Percentiles rank a stretch among this genome's conserved stretches.
Evolutionary conservation across 2,329 filamentous ascomycete species (phyloP).

Genomic region (Lasiodiplodia sp.): DNA sequence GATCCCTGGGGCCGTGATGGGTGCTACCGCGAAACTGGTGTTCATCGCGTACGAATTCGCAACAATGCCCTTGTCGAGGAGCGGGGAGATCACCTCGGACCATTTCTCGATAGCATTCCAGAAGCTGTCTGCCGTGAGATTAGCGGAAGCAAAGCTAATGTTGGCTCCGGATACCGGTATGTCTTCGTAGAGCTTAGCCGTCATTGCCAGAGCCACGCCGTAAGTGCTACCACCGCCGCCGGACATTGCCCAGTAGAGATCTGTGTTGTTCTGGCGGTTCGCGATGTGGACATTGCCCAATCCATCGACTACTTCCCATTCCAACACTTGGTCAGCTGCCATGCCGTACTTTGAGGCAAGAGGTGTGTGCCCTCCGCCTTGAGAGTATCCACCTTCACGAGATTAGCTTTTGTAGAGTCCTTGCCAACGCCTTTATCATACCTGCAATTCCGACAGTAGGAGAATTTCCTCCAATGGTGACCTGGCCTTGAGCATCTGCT

Average conservation of each 20-base stretch:
- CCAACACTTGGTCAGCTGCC: constrained; percentile 42
- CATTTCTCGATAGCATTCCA: neutral
- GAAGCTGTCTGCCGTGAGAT: neutral
- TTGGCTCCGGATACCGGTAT: constrained; percentile 37
- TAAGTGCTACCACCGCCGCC: constrained; percentile 44
- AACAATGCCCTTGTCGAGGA: constrained; percentile 19
- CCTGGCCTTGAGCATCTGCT: constrained; percentile 35
- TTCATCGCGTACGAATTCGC: constrained; percentile 37
- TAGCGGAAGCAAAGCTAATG: constrained; percentile 32
- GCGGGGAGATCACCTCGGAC: neutral
- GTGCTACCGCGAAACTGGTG: constrained; percentile 29
- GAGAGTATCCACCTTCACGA: constrained; percentile 39
- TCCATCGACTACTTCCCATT: constrained; percentile 44
- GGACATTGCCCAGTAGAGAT: constrained; percentile 47
- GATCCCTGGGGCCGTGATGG: neutral
- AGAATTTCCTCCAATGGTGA: constrained; percentile 41
- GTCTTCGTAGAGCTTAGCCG: constrained; percentile 38
- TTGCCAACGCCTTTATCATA: neutral
- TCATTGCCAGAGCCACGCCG: constrained; percentile 42
- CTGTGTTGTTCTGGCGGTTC: constrained; percentile 38
- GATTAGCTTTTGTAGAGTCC: neutral
- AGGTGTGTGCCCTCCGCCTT: constrained; percentile 41
- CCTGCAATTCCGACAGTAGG: constrained; percentile 42
- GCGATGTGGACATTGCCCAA: constrained; percentile 39
- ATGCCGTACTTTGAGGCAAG: constrained; percentile 34